Percentiles rank a stretch among this genome's conserved stretches.
phyloP scores from a whole-genome alignment of 2,329 filamentous ascomycete species.

The Claviceps pazoutovae region DNA sequence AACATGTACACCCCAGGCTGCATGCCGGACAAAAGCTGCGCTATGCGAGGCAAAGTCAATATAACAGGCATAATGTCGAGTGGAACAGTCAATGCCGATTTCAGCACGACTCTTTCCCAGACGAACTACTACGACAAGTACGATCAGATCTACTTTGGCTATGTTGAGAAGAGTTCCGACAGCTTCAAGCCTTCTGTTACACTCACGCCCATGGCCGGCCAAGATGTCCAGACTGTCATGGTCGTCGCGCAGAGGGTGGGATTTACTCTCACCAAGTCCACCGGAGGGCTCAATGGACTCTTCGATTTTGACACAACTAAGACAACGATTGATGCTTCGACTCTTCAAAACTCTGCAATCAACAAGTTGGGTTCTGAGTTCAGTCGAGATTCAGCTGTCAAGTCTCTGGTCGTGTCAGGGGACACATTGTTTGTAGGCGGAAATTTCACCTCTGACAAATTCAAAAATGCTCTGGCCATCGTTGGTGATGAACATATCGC shows the following conservation, averaged over 20 bases:
- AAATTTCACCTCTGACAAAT: slow-evolving; percentile 58
- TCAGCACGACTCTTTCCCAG: slow-evolving; percentile 59
- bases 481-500: slow-evolving; percentile 43
- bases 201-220: slow-evolving; percentile 52
- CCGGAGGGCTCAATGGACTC: slow-evolving; percentile 72
- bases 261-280: slow-evolving; percentile 60
- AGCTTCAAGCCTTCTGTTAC: slow-evolving; percentile 73
- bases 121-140: slow-evolving; percentile 97
- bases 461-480: slow-evolving; percentile 67
- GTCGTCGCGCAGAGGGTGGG: slow-evolving; percentile 83
- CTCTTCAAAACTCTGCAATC: slow-evolving; percentile 60
- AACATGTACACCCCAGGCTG: slow-evolving; percentile 91
- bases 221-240: slow-evolving; percentile 47
- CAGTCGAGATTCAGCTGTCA: slow-evolving; percentile 51
- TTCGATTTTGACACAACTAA: slow-evolving; percentile 68
- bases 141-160: slow-evolving; percentile 78
- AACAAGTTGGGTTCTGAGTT: slow-evolving; percentile 64
- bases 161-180: slow-evolving; percentile 59
- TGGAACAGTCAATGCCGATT: slow-evolving; percentile 29
- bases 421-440: slow-evolving; percentile 65
- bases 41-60: slow-evolving; percentile 64
- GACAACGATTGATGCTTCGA: slow-evolving; percentile 37
- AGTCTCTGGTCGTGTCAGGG: slow-evolving; percentile 49
- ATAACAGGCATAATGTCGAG: slow-evolving; percentile 59
- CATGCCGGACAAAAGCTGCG: slow-evolving; percentile 62